These are phyloP conservation scores for Fusarium dimerum DNA, from an alignment of 2,329 filamentous ascomycete genomes.

Conservation along the genomic window DNA sequence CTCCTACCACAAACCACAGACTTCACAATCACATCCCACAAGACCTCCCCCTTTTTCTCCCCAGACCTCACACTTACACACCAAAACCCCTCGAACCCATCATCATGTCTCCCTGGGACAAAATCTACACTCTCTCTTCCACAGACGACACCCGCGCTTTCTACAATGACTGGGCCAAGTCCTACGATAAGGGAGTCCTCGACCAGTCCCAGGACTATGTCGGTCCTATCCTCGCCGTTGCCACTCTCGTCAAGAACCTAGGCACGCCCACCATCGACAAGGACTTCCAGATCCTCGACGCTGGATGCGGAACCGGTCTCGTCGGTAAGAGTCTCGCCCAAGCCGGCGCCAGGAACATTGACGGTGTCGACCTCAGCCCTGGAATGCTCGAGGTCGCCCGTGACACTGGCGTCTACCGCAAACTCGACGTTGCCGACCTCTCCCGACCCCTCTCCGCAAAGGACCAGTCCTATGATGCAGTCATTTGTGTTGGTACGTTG, in stretches of 20 bases:
- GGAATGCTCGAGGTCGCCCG: conserved; percentile 55
- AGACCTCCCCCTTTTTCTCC: neutral
- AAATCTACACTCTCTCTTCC: conserved; percentile 29
- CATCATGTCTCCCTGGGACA: conserved; percentile 31
- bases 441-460: conserved; percentile 41
- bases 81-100: neutral
- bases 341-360: conserved; percentile 45
- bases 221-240: conserved; percentile 40
- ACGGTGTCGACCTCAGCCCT: conserved; percentile 53
- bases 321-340: conserved; percentile 49
- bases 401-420: conserved; percentile 48
- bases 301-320: conserved; percentile 58
- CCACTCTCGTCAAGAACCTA: conserved; percentile 35
- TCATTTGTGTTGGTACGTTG: conserved; percentile 56
- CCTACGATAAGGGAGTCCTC: conserved; percentile 38
- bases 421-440: conserved; percentile 48
- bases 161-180: conserved; percentile 39
- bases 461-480: conserved; percentile 48
- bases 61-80: neutral
- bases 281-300: conserved; percentile 47
- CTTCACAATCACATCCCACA: neutral
- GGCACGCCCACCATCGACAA: conserved; percentile 25
- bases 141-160: conserved; percentile 29
- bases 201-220: conserved; percentile 41
- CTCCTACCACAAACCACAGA: neutral